A percentile compares a stretch with the other conserved stretches of the same genome.
These are phyloP conservation scores for Cyanidiococcus yangmingshanensis DNA, from an alignment of 23 red algal genomes.

Conservation along the genomic window DNA sequence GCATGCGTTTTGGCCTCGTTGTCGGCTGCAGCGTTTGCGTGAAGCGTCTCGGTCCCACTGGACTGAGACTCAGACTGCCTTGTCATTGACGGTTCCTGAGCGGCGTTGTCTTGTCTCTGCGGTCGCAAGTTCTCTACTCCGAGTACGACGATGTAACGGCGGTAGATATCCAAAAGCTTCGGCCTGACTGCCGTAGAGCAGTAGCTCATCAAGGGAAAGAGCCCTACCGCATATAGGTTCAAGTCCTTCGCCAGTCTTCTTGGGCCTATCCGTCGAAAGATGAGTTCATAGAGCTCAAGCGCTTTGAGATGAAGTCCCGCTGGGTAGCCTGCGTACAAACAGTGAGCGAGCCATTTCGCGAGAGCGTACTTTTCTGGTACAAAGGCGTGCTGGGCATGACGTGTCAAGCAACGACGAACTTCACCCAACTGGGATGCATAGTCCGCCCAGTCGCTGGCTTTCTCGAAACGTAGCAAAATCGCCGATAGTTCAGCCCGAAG, in stretches of 20 bases:
- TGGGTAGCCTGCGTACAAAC: conserved; percentile 60
- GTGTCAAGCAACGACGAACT: conserved; percentile 22
- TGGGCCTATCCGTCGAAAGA: conserved; percentile 64
- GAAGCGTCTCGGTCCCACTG: not conserved
- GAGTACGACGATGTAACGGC: conserved; percentile 47
- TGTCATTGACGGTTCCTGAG: not conserved
- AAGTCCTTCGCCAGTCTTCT: conserved; percentile 42
- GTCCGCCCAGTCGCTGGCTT: conserved; percentile 73
- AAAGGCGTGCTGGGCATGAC: conserved; percentile 40
- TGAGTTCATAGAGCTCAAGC: conserved; percentile 61
- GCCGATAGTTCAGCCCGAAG: conserved; percentile 81
- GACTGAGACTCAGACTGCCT: not conserved
- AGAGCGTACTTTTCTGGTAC: conserved; percentile 66
- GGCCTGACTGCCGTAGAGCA: conserved; percentile 54
- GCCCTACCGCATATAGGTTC: conserved; percentile 51
- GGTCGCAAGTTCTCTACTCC: not conserved
- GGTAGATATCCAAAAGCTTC: conserved; percentile 53
- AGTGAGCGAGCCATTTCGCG: conserved; percentile 74
- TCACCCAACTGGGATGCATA: not conserved
- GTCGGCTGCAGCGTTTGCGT: not conserved
- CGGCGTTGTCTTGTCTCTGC: no score
- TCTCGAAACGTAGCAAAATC: conserved; percentile 72
- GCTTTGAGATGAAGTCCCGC: conserved; percentile 81
- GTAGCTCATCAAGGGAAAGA: conserved; percentile 76
- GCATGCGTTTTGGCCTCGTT: not conserved